Percentiles rank a stretch among this genome's conserved stretches.
phyloP scores from a whole-genome alignment of 2,329 filamentous ascomycete species.

The Hirsutella rhossiliensis region DNA sequence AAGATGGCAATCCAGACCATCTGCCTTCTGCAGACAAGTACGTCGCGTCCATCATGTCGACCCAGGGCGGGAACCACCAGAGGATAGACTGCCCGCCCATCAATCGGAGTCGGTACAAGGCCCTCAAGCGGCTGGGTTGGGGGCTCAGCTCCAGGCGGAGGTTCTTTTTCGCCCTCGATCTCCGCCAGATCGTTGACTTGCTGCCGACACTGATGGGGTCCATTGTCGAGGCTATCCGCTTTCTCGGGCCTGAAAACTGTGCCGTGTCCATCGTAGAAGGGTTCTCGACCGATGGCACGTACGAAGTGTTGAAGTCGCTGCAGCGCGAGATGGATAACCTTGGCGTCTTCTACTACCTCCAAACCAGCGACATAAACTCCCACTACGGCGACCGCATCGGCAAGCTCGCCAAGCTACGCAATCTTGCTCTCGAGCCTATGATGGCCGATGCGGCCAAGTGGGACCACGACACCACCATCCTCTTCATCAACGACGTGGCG shows the following conservation, averaged over 20 bases:
- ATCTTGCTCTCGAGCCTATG: slow-evolving; percentile 37
- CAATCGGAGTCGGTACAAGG: background rate
- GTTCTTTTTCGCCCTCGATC: slow-evolving; percentile 37
- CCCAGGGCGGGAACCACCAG: background rate
- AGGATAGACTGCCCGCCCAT: background rate
- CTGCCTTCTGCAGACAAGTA: background rate
- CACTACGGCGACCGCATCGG: slow-evolving; percentile 30
- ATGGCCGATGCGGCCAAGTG: slow-evolving; percentile 13
- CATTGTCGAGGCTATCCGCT: slow-evolving; percentile 33
- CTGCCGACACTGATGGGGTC: slow-evolving; percentile 33
- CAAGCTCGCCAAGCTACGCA: slow-evolving; percentile 37
- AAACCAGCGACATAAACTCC: slow-evolving; percentile 30
- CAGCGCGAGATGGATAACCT: slow-evolving; percentile 23
- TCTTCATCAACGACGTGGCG: slow-evolving; percentile 45
- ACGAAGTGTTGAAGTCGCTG: slow-evolving; percentile 31
- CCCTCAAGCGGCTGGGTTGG: background rate
- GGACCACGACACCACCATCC: slow-evolving; percentile 25
- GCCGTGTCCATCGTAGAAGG: slow-evolving; percentile 40
- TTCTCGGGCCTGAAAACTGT: slow-evolving; percentile 35
- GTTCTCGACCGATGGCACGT: slow-evolving; percentile 37
- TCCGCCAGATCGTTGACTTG: slow-evolving; percentile 28
- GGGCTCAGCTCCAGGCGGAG: background rate
- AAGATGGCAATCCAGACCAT: background rate
- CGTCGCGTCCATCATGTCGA: background rate
- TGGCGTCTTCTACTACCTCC: slow-evolving; percentile 28